Percentiles rank a stretch among this genome's conserved stretches.
Evolutionary conservation across 2,329 filamentous ascomycete genomes (phyloP).

Genomic region (Fusarium sp.): DNA sequence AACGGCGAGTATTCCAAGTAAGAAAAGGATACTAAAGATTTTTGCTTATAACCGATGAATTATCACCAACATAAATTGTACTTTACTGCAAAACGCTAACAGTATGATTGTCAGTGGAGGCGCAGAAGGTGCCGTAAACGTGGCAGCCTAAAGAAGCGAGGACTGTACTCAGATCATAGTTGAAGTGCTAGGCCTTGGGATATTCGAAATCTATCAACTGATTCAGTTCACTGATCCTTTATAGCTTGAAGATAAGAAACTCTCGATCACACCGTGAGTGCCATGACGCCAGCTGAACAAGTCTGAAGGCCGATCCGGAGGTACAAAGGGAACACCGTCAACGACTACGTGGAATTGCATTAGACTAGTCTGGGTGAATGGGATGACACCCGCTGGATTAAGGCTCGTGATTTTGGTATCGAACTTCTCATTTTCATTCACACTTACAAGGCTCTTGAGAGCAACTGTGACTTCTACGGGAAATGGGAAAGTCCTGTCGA

Average conservation of each 20-base stretch:
- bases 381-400: neutral
- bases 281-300: neutral
- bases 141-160: neutral
- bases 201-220: neutral
- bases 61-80: too few species aligned
- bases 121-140: neutral
- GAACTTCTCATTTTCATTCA: constrained; percentile 1
- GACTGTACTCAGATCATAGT: neutral
- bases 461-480: neutral
- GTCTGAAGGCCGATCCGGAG: neutral
- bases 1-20: too few species aligned
- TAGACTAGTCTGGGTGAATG: neutral
- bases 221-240: neutral
- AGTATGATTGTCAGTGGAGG: too few species aligned
- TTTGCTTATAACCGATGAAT: too few species aligned
- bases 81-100: neutral
- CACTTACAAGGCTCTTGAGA: neutral
- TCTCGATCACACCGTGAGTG: accelerated
- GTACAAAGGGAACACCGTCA: neutral
- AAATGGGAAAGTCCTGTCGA: neutral
- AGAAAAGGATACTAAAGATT: too few species aligned
- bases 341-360: too few species aligned
- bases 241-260: neutral
- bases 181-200: neutral
- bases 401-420: neutral